Evolutionary conservation across 2,329 filamentous ascomycete genomes (phyloP).

Genomic region (Domatiomyces globalis): DNA sequence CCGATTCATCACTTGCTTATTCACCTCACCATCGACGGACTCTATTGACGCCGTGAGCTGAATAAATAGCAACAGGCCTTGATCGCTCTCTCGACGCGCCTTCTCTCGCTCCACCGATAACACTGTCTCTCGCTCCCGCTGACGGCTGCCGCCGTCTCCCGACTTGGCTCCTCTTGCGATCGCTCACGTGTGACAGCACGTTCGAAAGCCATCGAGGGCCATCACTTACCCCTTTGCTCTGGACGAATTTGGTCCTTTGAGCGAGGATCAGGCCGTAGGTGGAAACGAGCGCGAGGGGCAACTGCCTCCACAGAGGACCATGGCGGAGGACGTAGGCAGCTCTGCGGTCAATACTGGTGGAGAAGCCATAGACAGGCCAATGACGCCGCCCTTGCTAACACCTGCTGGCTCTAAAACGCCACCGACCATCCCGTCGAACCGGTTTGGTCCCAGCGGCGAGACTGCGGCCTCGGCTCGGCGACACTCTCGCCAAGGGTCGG

Average conservation of each 20-base stretch:
- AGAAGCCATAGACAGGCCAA: conserved; percentile 15
- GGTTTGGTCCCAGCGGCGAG: conserved; percentile 14
- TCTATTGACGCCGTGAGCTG: not conserved
- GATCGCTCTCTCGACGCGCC: not conserved
- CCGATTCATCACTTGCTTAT: not conserved
- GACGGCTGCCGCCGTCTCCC: not conserved
- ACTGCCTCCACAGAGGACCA: not conserved
- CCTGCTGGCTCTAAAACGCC: conserved; percentile 48
- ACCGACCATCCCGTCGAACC: conserved; percentile 40
- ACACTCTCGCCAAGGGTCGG: conserved; percentile 4
- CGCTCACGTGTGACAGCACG: not conserved
- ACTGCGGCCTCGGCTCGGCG: conserved; percentile 18
- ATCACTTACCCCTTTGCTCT: not conserved
- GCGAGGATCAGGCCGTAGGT: too few relatives aligned
- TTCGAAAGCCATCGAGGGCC: not conserved
- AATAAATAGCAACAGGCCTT: not conserved
- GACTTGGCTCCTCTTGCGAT: not conserved
- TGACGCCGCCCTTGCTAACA: conserved; percentile 36
- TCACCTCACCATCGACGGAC: not conserved
- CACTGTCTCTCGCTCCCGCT: not conserved
- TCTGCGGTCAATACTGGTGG: too few relatives aligned
- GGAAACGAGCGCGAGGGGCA: too few relatives aligned
- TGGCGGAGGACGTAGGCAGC: not conserved
- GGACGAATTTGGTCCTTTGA: not conserved
- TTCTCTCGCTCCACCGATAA: not conserved